Conservation (phyloP, 345 rosid genomes). For the Eucalyptus pauciflora region DNA sequence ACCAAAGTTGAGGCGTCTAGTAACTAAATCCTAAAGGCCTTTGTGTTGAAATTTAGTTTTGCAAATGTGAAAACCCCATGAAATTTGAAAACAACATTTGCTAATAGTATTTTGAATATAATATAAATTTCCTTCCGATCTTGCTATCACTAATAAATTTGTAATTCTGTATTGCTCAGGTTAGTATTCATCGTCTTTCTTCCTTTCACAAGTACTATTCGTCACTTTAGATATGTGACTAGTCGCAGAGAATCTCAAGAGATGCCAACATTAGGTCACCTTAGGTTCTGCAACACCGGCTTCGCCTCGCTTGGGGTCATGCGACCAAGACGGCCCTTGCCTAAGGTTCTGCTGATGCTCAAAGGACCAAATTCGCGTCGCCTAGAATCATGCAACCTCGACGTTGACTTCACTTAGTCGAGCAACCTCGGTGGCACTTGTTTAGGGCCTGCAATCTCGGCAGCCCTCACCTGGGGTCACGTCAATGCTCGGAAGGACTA, state of each 20-base stretch:
- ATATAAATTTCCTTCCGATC: background rate
- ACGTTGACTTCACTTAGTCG: background rate
- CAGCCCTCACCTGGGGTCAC: background rate
- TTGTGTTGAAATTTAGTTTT: too few species aligned
- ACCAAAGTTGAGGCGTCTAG: background rate
- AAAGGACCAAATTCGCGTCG: too few species aligned
- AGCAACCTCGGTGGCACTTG: background rate
- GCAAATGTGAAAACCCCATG: background rate
- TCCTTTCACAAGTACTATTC: background rate
- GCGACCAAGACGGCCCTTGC: background rate
- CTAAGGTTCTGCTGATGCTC: background rate
- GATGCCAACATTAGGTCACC: background rate
- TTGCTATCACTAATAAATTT: too few species aligned
- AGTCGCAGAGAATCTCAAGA: background rate
- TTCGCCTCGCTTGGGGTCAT: background rate
- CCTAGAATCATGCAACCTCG: background rate
- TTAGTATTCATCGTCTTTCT: background rate
- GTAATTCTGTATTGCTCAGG: fast-evolving
- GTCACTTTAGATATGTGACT: background rate
- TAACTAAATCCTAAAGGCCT: too few species aligned
- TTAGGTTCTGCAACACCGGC: background rate
- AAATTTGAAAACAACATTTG: background rate
- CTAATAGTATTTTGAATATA: too few species aligned
- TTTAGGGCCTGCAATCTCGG: background rate
- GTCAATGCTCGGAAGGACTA: background rate